These are phyloP conservation scores for Ulota crispa DNA, from an alignment of 225 moss, liverwort and hornwort species.

Conservation along the genomic window DNA sequence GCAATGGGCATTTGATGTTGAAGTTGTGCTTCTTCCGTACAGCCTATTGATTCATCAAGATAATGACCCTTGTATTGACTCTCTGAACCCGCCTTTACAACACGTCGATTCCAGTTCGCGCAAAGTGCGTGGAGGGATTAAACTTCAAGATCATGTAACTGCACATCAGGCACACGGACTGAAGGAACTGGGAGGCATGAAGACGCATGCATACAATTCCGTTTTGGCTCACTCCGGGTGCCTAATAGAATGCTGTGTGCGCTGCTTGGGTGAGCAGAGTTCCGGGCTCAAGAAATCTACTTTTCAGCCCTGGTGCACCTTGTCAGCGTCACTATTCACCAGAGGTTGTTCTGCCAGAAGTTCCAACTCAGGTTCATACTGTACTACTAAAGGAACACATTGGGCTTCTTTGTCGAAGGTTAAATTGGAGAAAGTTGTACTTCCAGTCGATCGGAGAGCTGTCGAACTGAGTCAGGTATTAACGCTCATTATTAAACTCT, in stretches of 20 bases:
- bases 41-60: slow-evolving; percentile 44
- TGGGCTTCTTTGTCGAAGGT: slow-evolving; percentile 27
- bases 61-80: slow-evolving; percentile 10
- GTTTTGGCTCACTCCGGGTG: slow-evolving; percentile 25
- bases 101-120: slow-evolving; percentile 21
- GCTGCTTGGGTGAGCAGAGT: slow-evolving; percentile 35
- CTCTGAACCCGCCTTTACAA: slow-evolving; percentile 16
- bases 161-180: slow-evolving; percentile 2
- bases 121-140: slow-evolving; percentile 4
- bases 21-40: slow-evolving; percentile 56
- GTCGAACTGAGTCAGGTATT: slow-evolving; percentile 52
- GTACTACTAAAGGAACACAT: slow-evolving; percentile 33
- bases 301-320: slow-evolving; percentile 20
- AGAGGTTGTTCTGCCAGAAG: slow-evolving; percentile 24
- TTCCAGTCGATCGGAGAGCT: slow-evolving; percentile 44
- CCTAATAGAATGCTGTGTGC: slow-evolving; percentile 35
- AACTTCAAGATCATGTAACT: background rate
- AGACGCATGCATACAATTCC: slow-evolving; percentile 16
- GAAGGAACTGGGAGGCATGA: slow-evolving; percentile 10
- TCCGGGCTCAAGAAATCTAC: slow-evolving; percentile 19
- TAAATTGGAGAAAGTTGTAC: slow-evolving; percentile 44
- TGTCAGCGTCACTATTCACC: slow-evolving; percentile 36
- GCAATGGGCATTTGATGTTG: slow-evolving; percentile 49
- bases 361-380: slow-evolving; percentile 19
- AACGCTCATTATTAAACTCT: slow-evolving; percentile 4